Evolutionary conservation across 2,329 filamentous ascomycete genomes (phyloP), one percentile per base, ranked within the genome.

Genomic region (Colletotrichum tropicale): DNA sequence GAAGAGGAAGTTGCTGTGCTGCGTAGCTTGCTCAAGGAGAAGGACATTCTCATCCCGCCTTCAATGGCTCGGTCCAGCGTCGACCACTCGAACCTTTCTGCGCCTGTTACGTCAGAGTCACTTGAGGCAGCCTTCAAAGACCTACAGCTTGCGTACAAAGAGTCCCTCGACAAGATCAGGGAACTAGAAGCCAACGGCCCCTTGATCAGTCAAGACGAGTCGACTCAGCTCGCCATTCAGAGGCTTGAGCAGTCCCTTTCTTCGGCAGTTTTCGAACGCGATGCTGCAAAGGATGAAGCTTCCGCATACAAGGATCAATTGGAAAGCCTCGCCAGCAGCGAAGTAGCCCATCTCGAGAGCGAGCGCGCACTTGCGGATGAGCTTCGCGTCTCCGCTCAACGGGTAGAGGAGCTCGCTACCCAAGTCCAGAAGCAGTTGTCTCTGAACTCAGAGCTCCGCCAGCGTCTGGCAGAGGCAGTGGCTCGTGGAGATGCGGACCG

Each of bases 1-100:
- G 95, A 98, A 84, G 94, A 97, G 83, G 97, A 99, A 86, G 98
- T 98, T 34, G 88, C 91, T 55, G 94, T 94, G n/a, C 89, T 99
- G 55, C 93, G 95, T 58, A 91, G 88, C 36, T 88, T 98, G 30
- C 89, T 98, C 24, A 88, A 93, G 76, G 95, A 98, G 83, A 94
- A 96, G 79, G 96, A 98, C 81, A 95, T 96, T 71, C 88, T 93
- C 55, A 92, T 94, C 28, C 93, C 94, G 0, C 92, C 92, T 61
- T 89, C 90, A 18, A 85, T 90, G 73, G 88, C 86, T 66, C 88
- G 88, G 71, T 82, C 83, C 13, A 88, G 87, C 70, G 21, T 32
- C n/a, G 64, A 76, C 21, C 58, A 69, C 26, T 30, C 73, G 9
- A 52, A 70, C 5, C 36, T 66, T n/a, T 68, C 68, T 16, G 76